Evolutionary conservation across 257 asterid genomes (phyloP).

Genomic region (Solanum rostratum): DNA sequence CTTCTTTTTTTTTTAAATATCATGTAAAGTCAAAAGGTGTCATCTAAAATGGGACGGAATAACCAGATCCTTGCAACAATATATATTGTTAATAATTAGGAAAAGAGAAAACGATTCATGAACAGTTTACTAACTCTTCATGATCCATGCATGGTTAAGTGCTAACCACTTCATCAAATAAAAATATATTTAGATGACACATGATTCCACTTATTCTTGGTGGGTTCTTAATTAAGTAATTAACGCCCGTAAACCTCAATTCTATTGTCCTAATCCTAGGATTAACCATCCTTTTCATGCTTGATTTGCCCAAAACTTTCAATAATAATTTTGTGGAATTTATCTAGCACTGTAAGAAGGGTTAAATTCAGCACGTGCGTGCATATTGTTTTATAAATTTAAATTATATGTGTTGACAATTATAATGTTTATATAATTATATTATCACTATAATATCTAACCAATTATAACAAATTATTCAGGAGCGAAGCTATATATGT

Average conservation of each 20-base stretch:
- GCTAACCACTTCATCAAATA: neutral
- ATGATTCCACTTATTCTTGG: neutral
- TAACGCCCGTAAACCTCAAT: neutral
- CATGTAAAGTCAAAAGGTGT: too few relatives aligned
- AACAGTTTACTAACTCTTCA: neutral
- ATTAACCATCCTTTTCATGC: neutral
- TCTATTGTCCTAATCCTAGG: neutral
- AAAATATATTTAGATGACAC: neutral
- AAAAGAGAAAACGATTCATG: neutral
- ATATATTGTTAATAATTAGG: neutral
- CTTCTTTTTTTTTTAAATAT: too few relatives aligned
- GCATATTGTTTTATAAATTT: neutral
- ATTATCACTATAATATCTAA: neutral
- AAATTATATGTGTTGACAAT: neutral
- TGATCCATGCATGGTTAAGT: neutral
- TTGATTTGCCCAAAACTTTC: neutral
- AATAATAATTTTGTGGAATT: neutral
- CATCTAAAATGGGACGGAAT: too few relatives aligned
- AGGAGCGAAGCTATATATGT: too few relatives aligned
- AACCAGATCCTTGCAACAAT: neutral
- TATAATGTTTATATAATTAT: neutral
- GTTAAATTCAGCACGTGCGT: neutral
- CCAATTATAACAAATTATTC: neutral
- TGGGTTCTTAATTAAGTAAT: neutral
- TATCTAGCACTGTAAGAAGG: neutral